These are phyloP conservation scores for Entonaema liquescens DNA, from an alignment of 495 filamentous ascomycete species.

Conservation along the genomic window DNA sequence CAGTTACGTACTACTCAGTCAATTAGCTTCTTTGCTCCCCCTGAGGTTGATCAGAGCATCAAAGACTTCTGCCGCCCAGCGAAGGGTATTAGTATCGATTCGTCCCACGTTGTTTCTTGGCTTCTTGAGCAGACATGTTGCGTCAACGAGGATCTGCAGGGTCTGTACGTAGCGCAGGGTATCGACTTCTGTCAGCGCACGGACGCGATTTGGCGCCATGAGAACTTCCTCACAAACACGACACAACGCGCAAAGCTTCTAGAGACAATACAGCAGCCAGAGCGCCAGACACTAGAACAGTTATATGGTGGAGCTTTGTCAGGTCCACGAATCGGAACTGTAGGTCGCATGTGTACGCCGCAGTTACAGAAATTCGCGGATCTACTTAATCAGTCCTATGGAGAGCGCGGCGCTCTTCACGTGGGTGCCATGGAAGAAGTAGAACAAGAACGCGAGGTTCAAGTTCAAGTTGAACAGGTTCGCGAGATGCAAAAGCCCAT, in stretches of 20 bases:
- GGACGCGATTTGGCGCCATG: conserved; percentile 41
- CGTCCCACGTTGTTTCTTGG: conserved; percentile 57
- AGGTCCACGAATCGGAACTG: not conserved
- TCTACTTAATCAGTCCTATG: not conserved
- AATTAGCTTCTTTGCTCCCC: conserved; percentile 51
- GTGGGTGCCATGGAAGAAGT: conserved; percentile 56
- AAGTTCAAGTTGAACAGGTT: conserved; percentile 59
- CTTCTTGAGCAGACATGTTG: conserved; percentile 68
- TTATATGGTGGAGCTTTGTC: conserved; percentile 39
- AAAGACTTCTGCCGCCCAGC: conserved; percentile 35
- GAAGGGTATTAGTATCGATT: conserved; percentile 11
- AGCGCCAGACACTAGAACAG: conserved; percentile 49
- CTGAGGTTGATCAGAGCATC: conserved; percentile 60
- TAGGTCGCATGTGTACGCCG: not conserved
- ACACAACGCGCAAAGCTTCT: conserved; percentile 35
- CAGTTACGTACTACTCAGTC: conserved; percentile 49
- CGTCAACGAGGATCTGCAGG: conserved; percentile 61
- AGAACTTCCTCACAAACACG: conserved; percentile 22
- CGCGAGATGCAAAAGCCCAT: conserved; percentile 55
- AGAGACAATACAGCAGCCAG: conserved; percentile 44
- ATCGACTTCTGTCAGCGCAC: conserved; percentile 62
- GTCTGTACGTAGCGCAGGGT: conserved; percentile 66
- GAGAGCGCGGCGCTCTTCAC: not conserved
- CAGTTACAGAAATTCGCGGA: conserved; percentile 27
- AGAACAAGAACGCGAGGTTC: conserved; percentile 61